phyloP scores from a whole-genome alignment of 1,284 basidiomycete species.

The Violaceomyces palustris region DNA sequence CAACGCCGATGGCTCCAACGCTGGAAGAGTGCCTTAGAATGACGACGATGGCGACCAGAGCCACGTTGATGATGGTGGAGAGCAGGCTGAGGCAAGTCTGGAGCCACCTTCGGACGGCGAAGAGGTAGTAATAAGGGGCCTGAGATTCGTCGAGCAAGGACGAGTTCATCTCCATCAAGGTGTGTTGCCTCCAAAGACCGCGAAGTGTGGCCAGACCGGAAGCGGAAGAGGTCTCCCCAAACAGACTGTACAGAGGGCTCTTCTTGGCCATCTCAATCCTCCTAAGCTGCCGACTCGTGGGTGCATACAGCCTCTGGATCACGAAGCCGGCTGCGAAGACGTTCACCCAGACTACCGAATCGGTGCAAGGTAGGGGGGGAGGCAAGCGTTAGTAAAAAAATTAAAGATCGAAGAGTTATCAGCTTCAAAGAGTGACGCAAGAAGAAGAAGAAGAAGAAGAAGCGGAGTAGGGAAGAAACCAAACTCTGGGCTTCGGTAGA shows the following conservation, averaged over 20 bases:
- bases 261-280: slow-evolving; percentile 34
- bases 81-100: slow-evolving; percentile 29
- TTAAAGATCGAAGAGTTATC: too few relatives aligned
- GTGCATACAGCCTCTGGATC: slow-evolving; percentile 31
- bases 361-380: too few relatives aligned
- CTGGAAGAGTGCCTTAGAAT: slow-evolving; percentile 19
- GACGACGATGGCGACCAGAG: slow-evolving; percentile 30
- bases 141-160: slow-evolving; percentile 21
- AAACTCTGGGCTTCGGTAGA: too few relatives aligned
- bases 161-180: slow-evolving; percentile 20
- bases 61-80: slow-evolving; percentile 23
- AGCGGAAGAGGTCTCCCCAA: slow-evolving; percentile 26
- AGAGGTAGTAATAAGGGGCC: slow-evolving; percentile 28
- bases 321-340: slow-evolving; percentile 6
- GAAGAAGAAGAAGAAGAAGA: too few relatives aligned
- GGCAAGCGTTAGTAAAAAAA: too few relatives aligned
- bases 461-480: too few relatives aligned
- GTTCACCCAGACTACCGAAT: slow-evolving; percentile 5
- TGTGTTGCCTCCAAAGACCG: slow-evolving; percentile 17
- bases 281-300: slow-evolving; percentile 31
- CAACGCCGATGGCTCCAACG: slow-evolving; percentile 47
- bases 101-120: slow-evolving; percentile 36
- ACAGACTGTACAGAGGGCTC: slow-evolving; percentile 30
- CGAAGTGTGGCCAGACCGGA: slow-evolving; percentile 34
- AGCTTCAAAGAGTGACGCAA: too few relatives aligned